phyloP scores from a whole-genome alignment of 495 filamentous ascomycete genomes.

The Podospora appendiculata region DNA sequence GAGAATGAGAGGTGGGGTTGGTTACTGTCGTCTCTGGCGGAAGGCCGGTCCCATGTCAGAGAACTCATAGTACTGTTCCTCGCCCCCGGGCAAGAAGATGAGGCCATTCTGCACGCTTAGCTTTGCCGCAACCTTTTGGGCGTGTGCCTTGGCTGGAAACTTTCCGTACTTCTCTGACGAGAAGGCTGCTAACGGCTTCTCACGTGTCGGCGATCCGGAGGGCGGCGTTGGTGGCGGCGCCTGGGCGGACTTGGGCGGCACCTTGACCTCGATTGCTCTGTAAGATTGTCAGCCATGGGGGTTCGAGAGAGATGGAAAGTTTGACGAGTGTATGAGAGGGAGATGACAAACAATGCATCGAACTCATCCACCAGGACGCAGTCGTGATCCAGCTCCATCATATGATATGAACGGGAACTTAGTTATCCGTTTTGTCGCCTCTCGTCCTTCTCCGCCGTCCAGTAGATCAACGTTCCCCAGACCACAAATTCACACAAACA shows the following conservation, averaged over 20 bases:
- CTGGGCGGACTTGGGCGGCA: constrained; percentile 4
- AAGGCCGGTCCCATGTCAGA: constrained; percentile 53
- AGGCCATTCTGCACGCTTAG: constrained; percentile 56
- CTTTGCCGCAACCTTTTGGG: constrained; percentile 59
- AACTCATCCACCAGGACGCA: constrained; percentile 38
- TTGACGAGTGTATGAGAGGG: not conserved
- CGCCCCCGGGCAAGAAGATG: constrained; percentile 49
- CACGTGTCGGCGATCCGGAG: not conserved
- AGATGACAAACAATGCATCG: constrained; percentile 33
- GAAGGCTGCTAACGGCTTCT: constrained; percentile 3
- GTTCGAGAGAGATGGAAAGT: no score
- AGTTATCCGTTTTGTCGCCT: no score
- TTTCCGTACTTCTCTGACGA: constrained; percentile 15
- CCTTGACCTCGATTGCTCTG: constrained; percentile 10
- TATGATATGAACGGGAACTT: no score
- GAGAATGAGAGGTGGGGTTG: not conserved
- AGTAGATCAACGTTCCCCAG: no score
- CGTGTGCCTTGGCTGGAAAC: constrained; percentile 70
- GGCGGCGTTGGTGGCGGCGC: not conserved
- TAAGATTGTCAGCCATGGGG: not conserved
- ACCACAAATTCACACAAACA: no score
- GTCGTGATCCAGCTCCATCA: constrained; percentile 21
- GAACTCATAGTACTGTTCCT: constrained; percentile 45
- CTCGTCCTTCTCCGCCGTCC: no score
- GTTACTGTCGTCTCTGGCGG: constrained; percentile 56